Conservation (phyloP, 2,329 filamentous ascomycete species). For the Neofusicoccum sp. region DNA sequence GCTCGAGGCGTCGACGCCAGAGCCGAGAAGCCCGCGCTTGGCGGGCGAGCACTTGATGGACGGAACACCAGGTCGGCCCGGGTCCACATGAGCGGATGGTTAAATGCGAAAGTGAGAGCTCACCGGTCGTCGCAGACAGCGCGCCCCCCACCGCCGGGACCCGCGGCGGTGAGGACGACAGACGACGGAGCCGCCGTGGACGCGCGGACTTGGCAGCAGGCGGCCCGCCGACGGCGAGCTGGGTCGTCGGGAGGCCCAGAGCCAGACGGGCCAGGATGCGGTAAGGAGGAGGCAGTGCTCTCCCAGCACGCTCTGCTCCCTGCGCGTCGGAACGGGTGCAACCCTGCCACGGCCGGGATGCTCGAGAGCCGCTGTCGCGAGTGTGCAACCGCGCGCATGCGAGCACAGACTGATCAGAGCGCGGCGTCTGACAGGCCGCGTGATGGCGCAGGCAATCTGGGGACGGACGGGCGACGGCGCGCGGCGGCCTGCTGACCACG, state of each 20-base stretch:
- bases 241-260: neutral
- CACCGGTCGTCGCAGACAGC: constrained; percentile 5
- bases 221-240: constrained; percentile 9
- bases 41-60: constrained; percentile 14
- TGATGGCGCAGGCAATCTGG: constrained; percentile 4
- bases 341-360: constrained; percentile 8
- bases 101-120: constrained; percentile 12
- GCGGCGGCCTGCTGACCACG: constrained; percentile 10
- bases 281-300: constrained; percentile 18
- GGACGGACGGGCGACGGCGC: neutral
- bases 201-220: constrained; percentile 8
- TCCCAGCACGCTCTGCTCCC: constrained; percentile 1
- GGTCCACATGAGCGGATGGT: constrained; percentile 14
- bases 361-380: constrained; percentile 1
- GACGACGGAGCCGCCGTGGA: neutral
- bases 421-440: constrained; percentile 19
- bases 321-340: constrained; percentile 19
- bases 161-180: constrained; percentile 9
- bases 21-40: constrained; percentile 9
- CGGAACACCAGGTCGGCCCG: neutral
- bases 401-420: constrained; percentile 5
- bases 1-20: constrained; percentile 1
- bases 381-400: constrained; percentile 9
- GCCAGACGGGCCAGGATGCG: neutral
- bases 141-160: constrained; percentile 1